Conservation (phyloP, 371 early-diverging fungal genomes). For the Umbelopsis sp. region DNA sequence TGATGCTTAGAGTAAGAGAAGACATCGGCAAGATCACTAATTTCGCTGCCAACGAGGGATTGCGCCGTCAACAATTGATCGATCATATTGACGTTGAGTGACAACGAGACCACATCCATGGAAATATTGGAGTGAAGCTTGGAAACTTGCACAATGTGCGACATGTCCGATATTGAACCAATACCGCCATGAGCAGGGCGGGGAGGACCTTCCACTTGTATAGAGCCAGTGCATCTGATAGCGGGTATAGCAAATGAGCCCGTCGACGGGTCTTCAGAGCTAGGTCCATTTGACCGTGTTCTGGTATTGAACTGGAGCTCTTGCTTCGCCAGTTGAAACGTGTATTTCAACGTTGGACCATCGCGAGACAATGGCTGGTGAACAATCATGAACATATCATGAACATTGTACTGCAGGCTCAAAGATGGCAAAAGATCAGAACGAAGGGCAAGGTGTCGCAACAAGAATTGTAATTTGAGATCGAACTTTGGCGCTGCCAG, state of each 20-base stretch:
- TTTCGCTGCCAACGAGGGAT: constrained; percentile 75
- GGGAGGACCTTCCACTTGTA: constrained; percentile 28
- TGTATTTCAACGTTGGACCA: constrained; percentile 46
- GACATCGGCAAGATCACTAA: constrained; percentile 78
- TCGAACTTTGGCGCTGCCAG: constrained; percentile 40
- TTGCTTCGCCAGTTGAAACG: constrained; percentile 61
- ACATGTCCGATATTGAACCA: constrained; percentile 10
- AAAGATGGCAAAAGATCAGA: constrained; percentile 74
- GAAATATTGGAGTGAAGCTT: constrained; percentile 57
- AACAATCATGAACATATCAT: constrained; percentile 57
- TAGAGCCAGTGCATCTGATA: constrained; percentile 61
- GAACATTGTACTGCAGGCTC: constrained; percentile 63
- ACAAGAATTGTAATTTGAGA: constrained; percentile 65
- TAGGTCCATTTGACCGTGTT: constrained; percentile 17
- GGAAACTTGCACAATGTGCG: constrained; percentile 12
- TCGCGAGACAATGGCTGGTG: constrained; percentile 46
- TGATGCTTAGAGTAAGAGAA: constrained; percentile 57
- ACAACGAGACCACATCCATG: constrained; percentile 68
- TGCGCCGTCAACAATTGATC: constrained; percentile 82
- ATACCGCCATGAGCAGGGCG: constrained; percentile 5
- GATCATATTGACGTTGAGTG: constrained; percentile 71
- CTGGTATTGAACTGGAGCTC: constrained; percentile 58
- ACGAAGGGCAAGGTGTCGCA: constrained; percentile 60
- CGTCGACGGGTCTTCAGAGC: constrained; percentile 37
- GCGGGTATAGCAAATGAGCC: constrained; percentile 62